phyloP scores from a whole-genome alignment of 495 filamentous ascomycete species.

The Penicillium lividum region DNA sequence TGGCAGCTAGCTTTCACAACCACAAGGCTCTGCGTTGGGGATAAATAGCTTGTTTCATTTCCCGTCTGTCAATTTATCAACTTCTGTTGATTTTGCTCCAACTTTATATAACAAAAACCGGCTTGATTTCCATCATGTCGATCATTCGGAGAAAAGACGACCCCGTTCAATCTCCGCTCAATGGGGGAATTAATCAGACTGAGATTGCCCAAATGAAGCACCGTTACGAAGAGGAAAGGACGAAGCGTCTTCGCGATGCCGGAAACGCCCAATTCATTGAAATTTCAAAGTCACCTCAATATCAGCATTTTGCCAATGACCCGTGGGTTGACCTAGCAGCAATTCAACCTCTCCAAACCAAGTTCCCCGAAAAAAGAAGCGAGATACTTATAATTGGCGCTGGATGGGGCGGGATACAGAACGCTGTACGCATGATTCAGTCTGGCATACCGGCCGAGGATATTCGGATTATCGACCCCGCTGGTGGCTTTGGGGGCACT shows the following conservation, averaged over 20 bases:
- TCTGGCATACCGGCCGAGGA: conserved; percentile 44
- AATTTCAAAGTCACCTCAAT: conserved; percentile 17
- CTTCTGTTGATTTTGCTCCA: too few species aligned
- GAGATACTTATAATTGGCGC: conserved; percentile 49
- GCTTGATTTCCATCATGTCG: too few species aligned
- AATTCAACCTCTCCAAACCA: conserved; percentile 26
- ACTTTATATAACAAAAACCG: too few species aligned
- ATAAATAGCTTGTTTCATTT: too few species aligned
- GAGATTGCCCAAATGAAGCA: neutral
- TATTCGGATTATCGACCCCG: conserved; percentile 50
- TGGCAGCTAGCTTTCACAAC: too few species aligned
- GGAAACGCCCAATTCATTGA: conserved; percentile 43
- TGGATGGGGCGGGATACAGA: conserved; percentile 51
- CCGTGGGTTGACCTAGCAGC: conserved; percentile 46
- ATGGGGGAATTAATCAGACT: too few species aligned
- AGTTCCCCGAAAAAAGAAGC: conserved; percentile 27
- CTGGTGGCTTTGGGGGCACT: conserved; percentile 48
- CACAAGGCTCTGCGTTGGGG: too few species aligned
- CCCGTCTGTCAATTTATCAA: too few species aligned
- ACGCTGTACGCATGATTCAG: conserved; percentile 52
- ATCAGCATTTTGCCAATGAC: conserved; percentile 39
- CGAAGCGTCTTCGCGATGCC: conserved; percentile 47
- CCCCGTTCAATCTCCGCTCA: too few species aligned
- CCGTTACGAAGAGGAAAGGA: conserved; percentile 44
- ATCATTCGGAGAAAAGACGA: too few species aligned